Base-by-base conservation (phyloP, 441 rosid species). In the Croton laevigatus region DNA sequence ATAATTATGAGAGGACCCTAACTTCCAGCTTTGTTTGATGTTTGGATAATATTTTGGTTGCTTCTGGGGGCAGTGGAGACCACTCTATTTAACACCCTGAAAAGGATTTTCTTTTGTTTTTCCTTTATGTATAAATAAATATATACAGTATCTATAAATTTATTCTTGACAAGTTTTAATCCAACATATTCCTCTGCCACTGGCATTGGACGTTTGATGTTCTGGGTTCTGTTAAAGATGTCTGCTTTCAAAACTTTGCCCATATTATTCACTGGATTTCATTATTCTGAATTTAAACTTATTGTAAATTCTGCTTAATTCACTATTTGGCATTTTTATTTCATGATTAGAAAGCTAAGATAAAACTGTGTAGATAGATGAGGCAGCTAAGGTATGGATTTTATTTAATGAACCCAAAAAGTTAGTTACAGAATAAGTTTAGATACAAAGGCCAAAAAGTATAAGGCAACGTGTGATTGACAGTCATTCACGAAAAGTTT, bases 151-250 rank as follows among this genome's bases (percentile, higher is more conserved):
- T 46, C 17, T 65, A 42, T 42, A 57, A 64, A 46, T 60, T 71
- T 23, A 64, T 40, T 45, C 42, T 32, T 55, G 72, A 64, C 16
- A 22, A 38, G 78, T 81, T 76, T 27, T 59, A 65, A 69, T 65
- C 77, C 81, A 77, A 32, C 58, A 71, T 51, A 76, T 69, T 81
- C 85, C 79, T 81, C 65, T 59, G 69, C 78, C 69, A 67, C n/a
- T n/a, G 67, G 45, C 65, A 51, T 44, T 27, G 59, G 74, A 62
- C 3, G 59, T 14, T 49, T 57, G 40, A 53, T 8, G 19, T 68
- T 48, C 52, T 32, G 51, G 61, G 49, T 12, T 62, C 71, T 79
- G 65, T 70, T 79, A 42, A 67, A 46, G 65, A 76, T 78, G 83
- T 83, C 78, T 70, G 73, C 69, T 62, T 46, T 53, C 34, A 65